Percentiles rank a stretch among this genome's conserved stretches.
Conservation (phyloP, 441 rosid species). For the Viola pubescens region DNA sequence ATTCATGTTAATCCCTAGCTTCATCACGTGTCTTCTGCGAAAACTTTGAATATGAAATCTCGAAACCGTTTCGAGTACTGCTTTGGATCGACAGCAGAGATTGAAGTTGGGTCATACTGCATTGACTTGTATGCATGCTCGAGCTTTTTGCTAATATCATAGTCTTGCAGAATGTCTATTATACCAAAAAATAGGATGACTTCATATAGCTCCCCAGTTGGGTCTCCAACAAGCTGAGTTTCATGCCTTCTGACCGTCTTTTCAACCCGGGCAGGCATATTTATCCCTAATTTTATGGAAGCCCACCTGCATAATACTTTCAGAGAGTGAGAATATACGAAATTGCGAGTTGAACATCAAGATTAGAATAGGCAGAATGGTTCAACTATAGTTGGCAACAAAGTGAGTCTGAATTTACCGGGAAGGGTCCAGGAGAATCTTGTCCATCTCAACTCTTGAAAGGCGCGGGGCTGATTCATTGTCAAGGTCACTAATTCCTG, state of each 20-base stretch:
- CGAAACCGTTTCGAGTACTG: conserved; percentile 86
- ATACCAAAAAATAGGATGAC: conserved; percentile 76
- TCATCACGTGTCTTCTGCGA: conserved; percentile 53
- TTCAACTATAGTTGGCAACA: not conserved
- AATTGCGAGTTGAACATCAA: not conserved
- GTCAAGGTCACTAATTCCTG: conserved; percentile 40
- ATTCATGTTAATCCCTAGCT: conserved; percentile 12
- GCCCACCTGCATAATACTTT: conserved; percentile 47
- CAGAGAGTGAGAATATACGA: not conserved
- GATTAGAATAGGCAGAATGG: not conserved
- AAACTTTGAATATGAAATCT: conserved; percentile 76
- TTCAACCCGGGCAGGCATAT: conserved; percentile 77
- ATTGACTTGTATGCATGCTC: conserved; percentile 96
- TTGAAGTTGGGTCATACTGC: conserved; percentile 90
- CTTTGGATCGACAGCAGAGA: conserved; percentile 97
- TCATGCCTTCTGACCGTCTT: conserved; percentile 60
- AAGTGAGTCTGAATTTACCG: conserved; percentile 35
- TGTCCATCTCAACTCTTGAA: conserved; percentile 54
- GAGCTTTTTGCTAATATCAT: conserved; percentile 94
- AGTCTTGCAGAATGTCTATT: conserved; percentile 92
- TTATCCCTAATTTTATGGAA: conserved; percentile 57
- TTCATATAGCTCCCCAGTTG: conserved; percentile 69
- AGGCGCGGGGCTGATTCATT: conserved; percentile 34
- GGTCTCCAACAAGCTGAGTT: conserved; percentile 68
- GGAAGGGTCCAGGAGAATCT: conserved; percentile 47